Conservation (phyloP, 495 filamentous ascomycete genomes). For the Aspergillus steynii region DNA sequence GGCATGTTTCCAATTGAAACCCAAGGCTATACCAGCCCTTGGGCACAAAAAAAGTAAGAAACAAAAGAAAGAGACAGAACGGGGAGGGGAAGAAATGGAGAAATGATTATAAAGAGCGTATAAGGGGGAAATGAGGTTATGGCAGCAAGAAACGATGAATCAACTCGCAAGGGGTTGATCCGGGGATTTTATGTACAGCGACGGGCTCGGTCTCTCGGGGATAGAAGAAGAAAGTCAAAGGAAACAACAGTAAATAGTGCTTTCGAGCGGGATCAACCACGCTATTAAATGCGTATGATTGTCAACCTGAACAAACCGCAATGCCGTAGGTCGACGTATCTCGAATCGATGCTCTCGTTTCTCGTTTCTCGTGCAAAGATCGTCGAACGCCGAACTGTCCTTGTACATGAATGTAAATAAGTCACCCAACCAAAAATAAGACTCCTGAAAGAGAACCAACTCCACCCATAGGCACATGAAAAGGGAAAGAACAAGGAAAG, state of each 20-base stretch:
- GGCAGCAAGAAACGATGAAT: slow-evolving; percentile 8
- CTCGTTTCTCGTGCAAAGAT: slow-evolving; percentile 43
- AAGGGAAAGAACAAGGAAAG: slow-evolving; percentile 15
- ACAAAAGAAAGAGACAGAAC: slow-evolving; percentile 5
- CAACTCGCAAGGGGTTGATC: slow-evolving; percentile 14
- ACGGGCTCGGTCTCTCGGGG: slow-evolving; percentile 6
- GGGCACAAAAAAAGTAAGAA: not conserved
- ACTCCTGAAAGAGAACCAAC: slow-evolving; percentile 29
- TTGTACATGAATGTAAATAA: slow-evolving; percentile 20
- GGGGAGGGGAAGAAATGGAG: not conserved
- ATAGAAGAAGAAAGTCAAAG: not conserved
- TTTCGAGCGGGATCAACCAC: slow-evolving; percentile 26
- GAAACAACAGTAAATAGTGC: slow-evolving; percentile 11
- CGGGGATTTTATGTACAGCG: slow-evolving; percentile 18
- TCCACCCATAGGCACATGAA: slow-evolving; percentile 22
- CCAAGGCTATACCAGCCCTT: not conserved
- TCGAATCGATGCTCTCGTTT: slow-evolving; percentile 34
- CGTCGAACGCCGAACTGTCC: slow-evolving; percentile 38
- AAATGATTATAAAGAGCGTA: slow-evolving; percentile 15
- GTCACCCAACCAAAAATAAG: slow-evolving; percentile 23
- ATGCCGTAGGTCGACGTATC: slow-evolving; percentile 15
- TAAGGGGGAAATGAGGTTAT: slow-evolving; percentile 1
- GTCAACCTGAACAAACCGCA: slow-evolving; percentile 14
- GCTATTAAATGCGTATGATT: slow-evolving; percentile 23
- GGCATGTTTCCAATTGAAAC: not conserved